Percentiles rank a stretch among this genome's conserved stretches.
phyloP scores from a whole-genome alignment of 176 grass and related monocot species.

The Avena sativa region DNA sequence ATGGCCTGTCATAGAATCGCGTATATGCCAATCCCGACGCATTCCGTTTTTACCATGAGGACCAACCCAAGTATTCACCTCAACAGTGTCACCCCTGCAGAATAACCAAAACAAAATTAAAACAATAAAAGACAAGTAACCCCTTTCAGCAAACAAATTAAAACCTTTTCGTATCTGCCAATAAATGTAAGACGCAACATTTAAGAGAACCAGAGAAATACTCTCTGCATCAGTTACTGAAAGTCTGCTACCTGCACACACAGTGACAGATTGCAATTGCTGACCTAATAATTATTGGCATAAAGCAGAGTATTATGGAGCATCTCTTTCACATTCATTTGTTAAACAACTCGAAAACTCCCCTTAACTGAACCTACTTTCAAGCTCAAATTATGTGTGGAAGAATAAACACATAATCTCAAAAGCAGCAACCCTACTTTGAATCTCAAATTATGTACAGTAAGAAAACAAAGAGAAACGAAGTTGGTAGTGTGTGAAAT shows the following conservation, averaged over 20 bases:
- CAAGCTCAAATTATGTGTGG: too few relatives aligned
- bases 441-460: not conserved
- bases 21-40: constrained; percentile 93
- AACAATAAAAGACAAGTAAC: not conserved
- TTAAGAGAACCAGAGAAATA: constrained; percentile 11
- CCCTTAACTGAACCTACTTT: constrained; percentile 27
- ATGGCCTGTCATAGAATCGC: constrained; percentile 69
- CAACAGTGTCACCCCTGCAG: constrained; percentile 87
- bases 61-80: constrained; percentile 93
- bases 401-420: not conserved
- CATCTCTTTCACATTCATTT: constrained; percentile 50
- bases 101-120: constrained; percentile 41
- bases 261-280: constrained; percentile 28
- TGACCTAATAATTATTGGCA: constrained; percentile 28
- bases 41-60: constrained; percentile 94
- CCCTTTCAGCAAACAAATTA: not conserved
- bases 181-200: constrained; percentile 20
- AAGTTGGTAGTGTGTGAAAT: not conserved
- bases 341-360: constrained; percentile 28
- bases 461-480: not conserved
- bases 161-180: not conserved
- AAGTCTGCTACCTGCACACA: constrained; percentile 30
- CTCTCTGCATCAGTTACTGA: constrained; percentile 1
- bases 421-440: constrained; percentile 13
- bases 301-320: constrained; percentile 11